Base-by-base conservation (phyloP, 345 rosid genomes). In the Cardamine resedifolia region DNA sequence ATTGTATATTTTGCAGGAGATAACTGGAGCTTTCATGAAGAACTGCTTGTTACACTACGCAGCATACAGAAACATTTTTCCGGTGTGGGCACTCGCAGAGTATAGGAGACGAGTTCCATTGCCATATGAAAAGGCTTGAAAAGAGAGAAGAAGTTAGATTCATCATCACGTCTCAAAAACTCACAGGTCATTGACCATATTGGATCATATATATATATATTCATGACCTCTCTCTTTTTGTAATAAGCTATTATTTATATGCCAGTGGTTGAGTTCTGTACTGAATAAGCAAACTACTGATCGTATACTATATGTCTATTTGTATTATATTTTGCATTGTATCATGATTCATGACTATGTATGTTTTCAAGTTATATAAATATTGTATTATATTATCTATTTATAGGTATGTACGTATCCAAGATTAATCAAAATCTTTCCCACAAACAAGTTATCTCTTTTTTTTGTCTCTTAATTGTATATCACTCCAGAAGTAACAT, bases 11-110 rank as follows among this genome's bases (percentile, higher is more conserved):
- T 69, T 59, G 16, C 81, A 87, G 93, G 90, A 90, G 77, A 78
- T 90, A 68, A 87, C 87, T 31, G 89, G 96, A 21, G 93, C 87
- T 16, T 87, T 87, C 78, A 85, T 78, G 86, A 85, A 82, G 82
- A 90, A 88, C 80, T 85, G 96, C 75, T 85, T 90, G 89, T 75
- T 90, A 64, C 96, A 90, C 68, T 90, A 85, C 36, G 86, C 90
- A 52, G 84, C 87, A 58, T 87, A 89, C 68, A 78, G 92, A 68
- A 89, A 85, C 65, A 89, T 85, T 45, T 89, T 81, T 66, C 96
- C 96, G 0, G 21, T 81, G 16, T 89, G 96, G 92, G 92, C 86
- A 24, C 85, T 89, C 14, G 85, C 92, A 20, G 96, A 89, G 77
- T 86, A 87, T 49, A 72, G 85, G 47, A 80, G 70, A 49, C 75